These are phyloP conservation scores for Candida sojae DNA, from an alignment of 1,139 yeast species.

Conservation along the genomic window DNA sequence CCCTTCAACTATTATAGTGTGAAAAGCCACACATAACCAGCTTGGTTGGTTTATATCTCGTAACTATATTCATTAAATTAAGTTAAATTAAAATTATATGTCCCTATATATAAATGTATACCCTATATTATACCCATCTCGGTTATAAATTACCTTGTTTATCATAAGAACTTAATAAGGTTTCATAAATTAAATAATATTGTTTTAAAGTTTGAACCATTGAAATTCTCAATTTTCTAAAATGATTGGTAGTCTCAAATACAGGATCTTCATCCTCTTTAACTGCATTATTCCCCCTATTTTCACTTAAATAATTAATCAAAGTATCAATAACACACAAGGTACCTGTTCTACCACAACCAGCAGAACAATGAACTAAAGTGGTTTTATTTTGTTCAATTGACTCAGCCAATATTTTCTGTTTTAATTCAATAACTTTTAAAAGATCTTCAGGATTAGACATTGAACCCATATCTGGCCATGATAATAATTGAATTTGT, in stretches of 20 bases:
- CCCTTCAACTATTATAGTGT: too few species aligned
- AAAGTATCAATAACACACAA: constrained; percentile 73
- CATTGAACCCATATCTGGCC: constrained; percentile 57
- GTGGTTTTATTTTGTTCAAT: constrained; percentile 34
- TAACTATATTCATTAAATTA: background rate
- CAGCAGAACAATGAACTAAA: constrained; percentile 81
- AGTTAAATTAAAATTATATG: too few species aligned
- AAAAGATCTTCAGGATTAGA: constrained; percentile 42
- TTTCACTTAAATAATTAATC: constrained; percentile 36
- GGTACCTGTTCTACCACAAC: constrained; percentile 83
- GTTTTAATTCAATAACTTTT: constrained; percentile 41
- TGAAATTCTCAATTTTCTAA: constrained; percentile 47
- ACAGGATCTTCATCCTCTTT: constrained; percentile 33
- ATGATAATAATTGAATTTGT: constrained; percentile 50
- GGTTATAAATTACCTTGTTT: constrained; percentile 4
- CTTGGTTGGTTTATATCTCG: background rate
- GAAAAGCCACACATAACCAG: background rate
- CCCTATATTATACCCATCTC: too few species aligned
- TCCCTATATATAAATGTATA: too few species aligned
- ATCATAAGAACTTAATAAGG: constrained; percentile 26
- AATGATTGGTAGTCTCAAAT: constrained; percentile 53
- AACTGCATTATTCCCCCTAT: constrained; percentile 12
- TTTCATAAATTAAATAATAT: constrained; percentile 70
- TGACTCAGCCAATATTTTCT: constrained; percentile 23
- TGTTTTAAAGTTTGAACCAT: constrained; percentile 79